Base-by-base conservation (phyloP, 257 asterid species). In the Sherardia arvensis region DNA sequence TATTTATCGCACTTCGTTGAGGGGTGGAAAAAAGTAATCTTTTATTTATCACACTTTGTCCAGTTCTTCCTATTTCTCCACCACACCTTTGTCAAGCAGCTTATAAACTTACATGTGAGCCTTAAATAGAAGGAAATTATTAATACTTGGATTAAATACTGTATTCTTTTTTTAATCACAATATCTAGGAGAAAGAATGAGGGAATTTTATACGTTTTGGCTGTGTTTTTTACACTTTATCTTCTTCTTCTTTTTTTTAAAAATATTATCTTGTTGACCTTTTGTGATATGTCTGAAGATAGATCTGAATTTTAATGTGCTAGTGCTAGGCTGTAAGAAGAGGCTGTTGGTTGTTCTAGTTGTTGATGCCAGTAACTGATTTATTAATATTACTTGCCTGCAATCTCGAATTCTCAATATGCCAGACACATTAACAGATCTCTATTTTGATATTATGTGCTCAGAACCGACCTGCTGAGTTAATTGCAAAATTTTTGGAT, bases 401-500 rank as follows among this genome's bases (percentile, higher is more conserved):
- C 4, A 27, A n/a, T n/a, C n/a, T n/a, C n/a, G n/a, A n/a, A n/a
- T n/a, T 36, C 9, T 45, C 18, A 8, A 11, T 6, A 47, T 45
- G 23, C 20, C 51, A 17, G 7, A 45, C 12, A 11, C 28, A 45
- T 7, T 8, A 29, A 47, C 9, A 32, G 21, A 25, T 21, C 51
- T 29, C 29, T 29, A 26, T 56, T 23, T 53, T 71, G 25, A 66
- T 28, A 23, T 22, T 51, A 4, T 53, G 7, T 23, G 23, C 8
- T 71, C 79, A 93, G 97, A 93, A 93, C 68, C 97, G 97, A 22
- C 95, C 97, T 66, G 97, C 97, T 67, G 97, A 93, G 91, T 80
- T 93, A 29, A 87, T 93, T 65, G 97, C 97, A 59, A 93, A 90
- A 78, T 93, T 90, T 79, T 84, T 93, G 68, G 99, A 93, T 40